Percentiles rank a stretch among this genome's conserved stretches.
Evolutionary conservation across 2,329 filamentous ascomycete species (phyloP).

Genomic region (Aureobasidium melanogenum): DNA sequence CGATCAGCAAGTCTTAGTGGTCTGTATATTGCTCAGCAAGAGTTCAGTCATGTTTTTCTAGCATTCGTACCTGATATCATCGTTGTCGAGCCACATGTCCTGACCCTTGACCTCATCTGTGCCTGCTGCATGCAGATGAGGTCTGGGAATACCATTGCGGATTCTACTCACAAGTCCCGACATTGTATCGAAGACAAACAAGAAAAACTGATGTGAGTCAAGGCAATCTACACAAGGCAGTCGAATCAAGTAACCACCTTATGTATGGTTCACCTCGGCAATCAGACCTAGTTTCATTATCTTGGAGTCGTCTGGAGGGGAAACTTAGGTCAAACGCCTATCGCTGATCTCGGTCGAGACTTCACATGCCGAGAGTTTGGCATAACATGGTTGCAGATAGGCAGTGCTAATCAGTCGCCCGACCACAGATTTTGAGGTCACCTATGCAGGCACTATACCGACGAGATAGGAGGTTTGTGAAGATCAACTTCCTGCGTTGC

Average conservation of each 20-base stretch:
- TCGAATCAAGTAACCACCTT: not conserved
- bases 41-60: too few relatives aligned
- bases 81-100: slow-evolving; percentile 6
- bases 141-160: not conserved
- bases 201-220: not conserved
- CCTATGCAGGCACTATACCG: too few relatives aligned
- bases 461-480: too few relatives aligned
- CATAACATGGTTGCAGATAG: not conserved
- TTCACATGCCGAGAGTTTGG: not conserved
- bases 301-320: not conserved
- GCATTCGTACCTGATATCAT: not conserved
- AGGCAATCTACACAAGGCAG: not conserved
- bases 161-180: not conserved
- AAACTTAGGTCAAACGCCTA: not conserved
- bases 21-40: not conserved
- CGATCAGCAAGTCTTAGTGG: not conserved
- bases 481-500: too few relatives aligned
- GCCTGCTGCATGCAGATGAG: not conserved
- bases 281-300: not conserved
- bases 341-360: not conserved
- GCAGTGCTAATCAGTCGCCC: not conserved
- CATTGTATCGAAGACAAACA: not conserved
- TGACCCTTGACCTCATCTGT: not conserved
- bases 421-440: too few relatives aligned
- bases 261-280: not conserved